Evolutionary conservation across 345 rosid species (phyloP).

Genomic region (Aquilaria sinensis): DNA sequence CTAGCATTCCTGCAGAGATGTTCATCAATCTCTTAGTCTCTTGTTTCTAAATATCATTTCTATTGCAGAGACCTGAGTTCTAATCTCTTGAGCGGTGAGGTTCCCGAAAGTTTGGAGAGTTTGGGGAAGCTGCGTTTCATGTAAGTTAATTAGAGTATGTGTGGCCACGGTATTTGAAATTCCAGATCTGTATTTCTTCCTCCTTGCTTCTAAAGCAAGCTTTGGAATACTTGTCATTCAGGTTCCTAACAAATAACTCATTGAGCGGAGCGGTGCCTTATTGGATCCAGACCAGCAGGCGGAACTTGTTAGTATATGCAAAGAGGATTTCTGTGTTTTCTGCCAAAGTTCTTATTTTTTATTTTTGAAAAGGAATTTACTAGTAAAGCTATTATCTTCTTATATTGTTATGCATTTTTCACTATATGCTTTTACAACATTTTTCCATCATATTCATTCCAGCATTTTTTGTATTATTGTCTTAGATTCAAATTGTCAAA

Average conservation of each 20-base stretch:
- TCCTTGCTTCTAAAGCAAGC: background rate
- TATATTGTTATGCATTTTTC: too few species aligned
- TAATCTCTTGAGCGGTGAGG: constrained; percentile 54
- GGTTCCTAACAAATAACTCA: constrained; percentile 75
- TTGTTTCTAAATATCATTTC: background rate
- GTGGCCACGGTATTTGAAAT: background rate
- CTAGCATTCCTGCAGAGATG: background rate
- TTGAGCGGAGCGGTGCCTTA: constrained; percentile 56
- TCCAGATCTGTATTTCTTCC: background rate
- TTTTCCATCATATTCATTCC: too few species aligned
- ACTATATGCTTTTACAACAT: too few species aligned
- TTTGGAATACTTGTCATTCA: constrained; percentile 14
- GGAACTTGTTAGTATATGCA: constrained; percentile 35
- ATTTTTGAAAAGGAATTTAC: too few species aligned
- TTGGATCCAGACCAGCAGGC: constrained; percentile 29
- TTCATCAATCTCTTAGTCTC: background rate
- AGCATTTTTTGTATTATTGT: too few species aligned
- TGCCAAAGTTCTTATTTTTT: background rate
- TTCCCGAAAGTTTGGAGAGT: constrained; percentile 34
- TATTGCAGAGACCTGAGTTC: constrained; percentile 69
- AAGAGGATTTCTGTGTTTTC: background rate
- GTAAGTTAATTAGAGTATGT: constrained; percentile 32
- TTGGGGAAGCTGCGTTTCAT: constrained; percentile 12
- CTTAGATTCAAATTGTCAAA: too few species aligned
- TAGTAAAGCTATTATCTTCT: too few species aligned